Evolutionary conservation across 1,284 basidiomycete genomes (phyloP), one percentile per base, ranked within the genome.

Genomic region (Trametes versicolor): DNA sequence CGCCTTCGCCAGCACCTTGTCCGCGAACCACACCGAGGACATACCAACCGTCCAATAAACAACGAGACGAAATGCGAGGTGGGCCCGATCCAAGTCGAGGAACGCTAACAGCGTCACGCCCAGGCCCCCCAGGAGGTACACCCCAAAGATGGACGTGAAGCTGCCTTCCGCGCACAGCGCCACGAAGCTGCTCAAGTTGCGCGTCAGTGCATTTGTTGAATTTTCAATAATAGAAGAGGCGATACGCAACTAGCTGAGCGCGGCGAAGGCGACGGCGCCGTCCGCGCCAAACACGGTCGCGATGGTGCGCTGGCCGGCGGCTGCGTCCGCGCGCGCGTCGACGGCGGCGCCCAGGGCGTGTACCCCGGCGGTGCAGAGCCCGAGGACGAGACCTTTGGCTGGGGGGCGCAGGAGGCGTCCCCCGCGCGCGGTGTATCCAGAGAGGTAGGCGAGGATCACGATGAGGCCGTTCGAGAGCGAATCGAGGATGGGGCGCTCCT

Each of bases 261-360:
- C 56, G 4, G 36, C 67, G 27, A 68, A 63, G n/a, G 32, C 58
- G 12, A 54, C 45, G 2, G 67, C 61, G 1, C 21, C 13, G 7
- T 37, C 25, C n/a, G 43, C 43, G 12, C 67, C 63, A 12, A 65
- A 32, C 25, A 48, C 64, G 3, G 67, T 68, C 9, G 67, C 67
- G 61, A 65, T 65, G 0, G 67, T 68, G n/a, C 51, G 58, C 51
- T 65, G 63, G 21, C 61, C 61, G 19, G 51, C 67, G 17, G 61
- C 58, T 1, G 58, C 67, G 21, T 68, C 67, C 1, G 53, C 63
- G 6, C 61, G 50, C 9, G 56, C 54, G 29, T 68, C 63, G 29
- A 65, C 64, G 15, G 52, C 63, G 0, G 67, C 63, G 3, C 61
- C 67, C n/a, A 68, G 64, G 8, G 67, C 67, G 25, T 68, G 63